phyloP scores from a whole-genome alignment of 768 basidiomycete genomes.

The Austroboletus eburneus region DNA sequence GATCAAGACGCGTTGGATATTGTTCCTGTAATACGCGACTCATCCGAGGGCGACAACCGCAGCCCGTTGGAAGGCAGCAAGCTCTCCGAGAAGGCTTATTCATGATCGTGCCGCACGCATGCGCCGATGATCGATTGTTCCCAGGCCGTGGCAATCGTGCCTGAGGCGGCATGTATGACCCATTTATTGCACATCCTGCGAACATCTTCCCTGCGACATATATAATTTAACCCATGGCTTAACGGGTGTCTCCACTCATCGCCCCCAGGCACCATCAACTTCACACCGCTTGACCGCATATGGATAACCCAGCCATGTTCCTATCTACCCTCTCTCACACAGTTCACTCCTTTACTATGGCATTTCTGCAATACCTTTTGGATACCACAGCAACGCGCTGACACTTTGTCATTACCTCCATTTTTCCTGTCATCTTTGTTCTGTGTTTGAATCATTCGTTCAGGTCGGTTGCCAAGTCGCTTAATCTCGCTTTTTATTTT shows the following conservation, averaged over 20 bases:
- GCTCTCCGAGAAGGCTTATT: conserved; percentile 47
- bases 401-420: conserved; percentile 1
- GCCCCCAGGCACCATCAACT: not conserved
- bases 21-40: conserved; percentile 40
- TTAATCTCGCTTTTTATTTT: conserved; percentile 6
- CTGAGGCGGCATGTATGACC: conserved; percentile 15
- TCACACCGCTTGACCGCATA: conserved; percentile 8
- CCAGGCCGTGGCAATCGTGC: not conserved
- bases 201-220: conserved; percentile 15
- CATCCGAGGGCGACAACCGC: conserved; percentile 37
- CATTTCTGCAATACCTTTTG: conserved; percentile 18
- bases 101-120: too few relatives aligned
- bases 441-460: conserved; percentile 6
- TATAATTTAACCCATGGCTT: conserved; percentile 18
- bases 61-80: conserved; percentile 38
- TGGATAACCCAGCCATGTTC: conserved; percentile 7
- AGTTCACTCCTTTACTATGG: conserved; percentile 8
- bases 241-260: conserved; percentile 18
- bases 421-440: conserved; percentile 3
- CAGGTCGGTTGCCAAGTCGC: not conserved
- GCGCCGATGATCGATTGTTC: not conserved
- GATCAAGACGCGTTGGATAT: conserved; percentile 44
- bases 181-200: conserved; percentile 23
- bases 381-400: conserved; percentile 25
- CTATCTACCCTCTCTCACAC: conserved; percentile 8